A percentile compares a stretch with the other conserved stretches of the same genome.
Conservation (phyloP, 306 rosid genomes). For the Glycine latifolia region DNA sequence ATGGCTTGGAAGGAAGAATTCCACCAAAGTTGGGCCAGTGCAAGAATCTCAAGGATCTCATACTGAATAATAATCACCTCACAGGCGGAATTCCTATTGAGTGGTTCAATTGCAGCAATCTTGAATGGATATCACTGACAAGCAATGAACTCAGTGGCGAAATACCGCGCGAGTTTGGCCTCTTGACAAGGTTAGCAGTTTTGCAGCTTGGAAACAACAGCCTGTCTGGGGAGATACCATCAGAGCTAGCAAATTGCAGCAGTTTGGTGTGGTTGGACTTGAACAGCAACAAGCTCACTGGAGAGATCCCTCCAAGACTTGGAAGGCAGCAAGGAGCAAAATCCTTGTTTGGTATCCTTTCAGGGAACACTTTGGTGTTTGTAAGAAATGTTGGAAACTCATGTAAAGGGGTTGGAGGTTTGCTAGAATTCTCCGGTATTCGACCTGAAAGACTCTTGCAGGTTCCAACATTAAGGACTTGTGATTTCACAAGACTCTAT, state of each 20-base stretch:
- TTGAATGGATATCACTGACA: constrained; percentile 95
- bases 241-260: constrained; percentile 80
- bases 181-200: constrained; percentile 83
- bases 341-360: constrained; percentile 80
- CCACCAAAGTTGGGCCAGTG: constrained; percentile 91
- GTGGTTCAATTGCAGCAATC: constrained; percentile 82
- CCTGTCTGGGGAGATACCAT: constrained; percentile 86
- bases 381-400: constrained; percentile 92
- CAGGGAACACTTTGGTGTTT: constrained; percentile 91
- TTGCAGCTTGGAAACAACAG: constrained; percentile 95
- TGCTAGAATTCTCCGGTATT: constrained; percentile 89
- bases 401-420: constrained; percentile 97
- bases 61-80: constrained; percentile 79
- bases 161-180: constrained; percentile 77
- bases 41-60: constrained; percentile 85
- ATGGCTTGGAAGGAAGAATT: constrained; percentile 82
- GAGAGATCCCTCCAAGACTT: constrained; percentile 91
- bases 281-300: constrained; percentile 95
- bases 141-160: constrained; percentile 81
- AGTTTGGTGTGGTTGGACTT: constrained; percentile 98
- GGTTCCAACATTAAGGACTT: constrained; percentile 82
- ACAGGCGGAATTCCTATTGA: constrained; percentile 79
- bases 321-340: constrained; percentile 92
- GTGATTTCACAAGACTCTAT: constrained; percentile 88
- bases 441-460: constrained; percentile 85